phyloP scores from a whole-genome alignment of 164 flowering plant genomes.

The Vitis rupestris region DNA sequence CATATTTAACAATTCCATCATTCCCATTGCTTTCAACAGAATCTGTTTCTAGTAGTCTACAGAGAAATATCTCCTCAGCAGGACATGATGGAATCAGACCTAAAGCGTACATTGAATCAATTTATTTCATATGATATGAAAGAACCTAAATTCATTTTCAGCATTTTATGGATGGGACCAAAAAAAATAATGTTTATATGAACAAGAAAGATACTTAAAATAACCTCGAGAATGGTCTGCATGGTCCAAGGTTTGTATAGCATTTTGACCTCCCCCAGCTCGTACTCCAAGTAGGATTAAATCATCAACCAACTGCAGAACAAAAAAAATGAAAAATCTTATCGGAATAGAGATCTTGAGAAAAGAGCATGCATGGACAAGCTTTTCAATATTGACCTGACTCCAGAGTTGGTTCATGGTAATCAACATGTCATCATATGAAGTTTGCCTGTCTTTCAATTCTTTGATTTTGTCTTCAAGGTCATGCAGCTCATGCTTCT shows the following conservation, averaged over 20 bases:
- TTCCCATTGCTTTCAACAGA: constrained; percentile 29
- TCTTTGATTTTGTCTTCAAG: constrained; percentile 64
- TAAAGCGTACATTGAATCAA: constrained; percentile 22
- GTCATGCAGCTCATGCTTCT: constrained; percentile 70
- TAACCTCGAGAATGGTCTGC: constrained; percentile 56
- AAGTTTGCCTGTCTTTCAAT: constrained; percentile 56
- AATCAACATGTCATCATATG: constrained; percentile 68
- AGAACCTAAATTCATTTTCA: background rate
- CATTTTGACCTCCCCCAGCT: constrained; percentile 55
- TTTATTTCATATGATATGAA: background rate
- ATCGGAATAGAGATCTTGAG: background rate
- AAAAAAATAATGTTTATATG: background rate
- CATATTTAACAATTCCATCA: constrained; percentile 32
- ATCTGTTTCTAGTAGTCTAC: constrained; percentile 56
- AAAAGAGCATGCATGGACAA: background rate
- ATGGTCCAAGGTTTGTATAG: constrained; percentile 46
- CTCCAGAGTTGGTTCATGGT: constrained; percentile 74
- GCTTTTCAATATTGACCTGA: constrained; percentile 47
- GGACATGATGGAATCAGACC: constrained; percentile 72
- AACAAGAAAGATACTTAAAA: constrained; percentile 3
- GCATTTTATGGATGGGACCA: background rate
- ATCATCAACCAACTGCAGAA: constrained; percentile 78
- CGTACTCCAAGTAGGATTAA: constrained; percentile 67
- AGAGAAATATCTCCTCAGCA: constrained; percentile 79
- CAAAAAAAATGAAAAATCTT: background rate